phyloP scores from a whole-genome alignment of 192 early-diverging fungal species.

The Coemansia sp. region DNA sequence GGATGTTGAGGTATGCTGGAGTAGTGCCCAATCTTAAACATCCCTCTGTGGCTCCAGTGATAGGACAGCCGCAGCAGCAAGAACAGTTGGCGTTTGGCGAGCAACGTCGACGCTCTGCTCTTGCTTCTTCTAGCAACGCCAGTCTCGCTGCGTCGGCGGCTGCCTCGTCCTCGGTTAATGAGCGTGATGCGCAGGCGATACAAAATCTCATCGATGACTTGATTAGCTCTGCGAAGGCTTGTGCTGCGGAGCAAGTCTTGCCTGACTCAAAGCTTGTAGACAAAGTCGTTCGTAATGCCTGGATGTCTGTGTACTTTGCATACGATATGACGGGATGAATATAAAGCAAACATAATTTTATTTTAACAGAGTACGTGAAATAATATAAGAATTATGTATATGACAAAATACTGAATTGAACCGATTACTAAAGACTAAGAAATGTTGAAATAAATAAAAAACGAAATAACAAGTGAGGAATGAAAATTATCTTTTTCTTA shows the following conservation, averaged over 20 bases:
- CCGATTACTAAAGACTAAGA: conserved; percentile 5
- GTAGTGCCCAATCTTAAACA: conserved; percentile 25
- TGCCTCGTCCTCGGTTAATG: conserved; percentile 18
- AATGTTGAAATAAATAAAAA: conserved; percentile 13
- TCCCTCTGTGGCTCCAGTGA: not conserved
- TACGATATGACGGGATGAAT: not conserved
- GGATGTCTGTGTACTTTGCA: conserved; percentile 39
- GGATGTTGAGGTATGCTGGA: conserved; percentile 50
- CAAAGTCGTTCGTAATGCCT: conserved; percentile 26
- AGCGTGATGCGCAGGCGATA: conserved; percentile 34
- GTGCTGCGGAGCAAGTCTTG: conserved; percentile 13
- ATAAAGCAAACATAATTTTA: not conserved
- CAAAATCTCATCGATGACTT: conserved; percentile 50
- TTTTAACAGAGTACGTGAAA: not conserved
- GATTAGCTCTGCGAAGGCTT: conserved; percentile 37
- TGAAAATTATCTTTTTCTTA: not conserved
- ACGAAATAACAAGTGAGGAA: conserved; percentile 1
- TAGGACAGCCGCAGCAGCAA: conserved; percentile 1
- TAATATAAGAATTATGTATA: not conserved
- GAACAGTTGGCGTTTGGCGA: conserved; percentile 12
- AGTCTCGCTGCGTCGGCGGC: not conserved
- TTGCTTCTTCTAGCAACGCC: not conserved
- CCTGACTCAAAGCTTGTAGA: conserved; percentile 24
- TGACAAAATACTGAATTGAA: not conserved
- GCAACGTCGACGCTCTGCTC: conserved; percentile 6